phyloP scores from a whole-genome alignment of 2,329 filamentous ascomycete species.

The Alternaria gaisen region DNA sequence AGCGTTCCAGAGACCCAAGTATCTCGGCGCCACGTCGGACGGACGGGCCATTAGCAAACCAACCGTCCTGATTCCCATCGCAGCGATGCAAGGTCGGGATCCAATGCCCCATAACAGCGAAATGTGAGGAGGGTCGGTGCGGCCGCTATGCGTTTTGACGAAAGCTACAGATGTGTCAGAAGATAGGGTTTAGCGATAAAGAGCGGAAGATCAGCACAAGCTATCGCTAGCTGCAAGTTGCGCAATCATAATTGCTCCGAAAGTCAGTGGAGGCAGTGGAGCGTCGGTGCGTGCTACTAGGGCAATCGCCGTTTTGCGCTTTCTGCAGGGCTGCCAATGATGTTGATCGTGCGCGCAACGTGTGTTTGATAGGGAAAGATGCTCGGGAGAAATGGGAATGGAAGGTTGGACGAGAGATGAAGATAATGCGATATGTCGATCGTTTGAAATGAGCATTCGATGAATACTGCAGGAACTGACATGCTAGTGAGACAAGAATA shows the following conservation, averaged over 20 bases:
- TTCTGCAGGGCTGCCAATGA: conserved; percentile 14
- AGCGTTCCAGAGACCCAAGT: background rate
- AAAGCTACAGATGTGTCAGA: conserved; percentile 8
- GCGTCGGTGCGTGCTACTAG: background rate
- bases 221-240: conserved; percentile 10
- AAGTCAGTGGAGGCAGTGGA: background rate
- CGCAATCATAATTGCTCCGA: conserved; percentile 9
- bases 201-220: conserved; percentile 12
- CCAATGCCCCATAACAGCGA: conserved; percentile 3
- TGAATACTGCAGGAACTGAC: background rate
- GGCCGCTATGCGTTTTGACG: background rate
- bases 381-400: background rate
- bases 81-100: conserved; percentile 5
- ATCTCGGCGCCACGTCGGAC: conserved; percentile 16
- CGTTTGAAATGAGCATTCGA: conserved; percentile 7
- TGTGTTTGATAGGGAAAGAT: conserved; percentile 1
- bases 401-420: conserved; percentile 1
- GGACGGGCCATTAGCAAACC: conserved; percentile 3
- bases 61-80: background rate
- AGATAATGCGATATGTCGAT: conserved; percentile 3
- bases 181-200: conserved; percentile 3
- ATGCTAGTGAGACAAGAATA: conserved; percentile 9
- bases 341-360: conserved; percentile 3
- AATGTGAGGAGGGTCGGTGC: background rate
- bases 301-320: conserved; percentile 2